Evolutionary conservation across 2,329 filamentous ascomycete species (phyloP), one percentile per base, ranked within the genome.

Genomic region (Clonostachys byssicola): DNA sequence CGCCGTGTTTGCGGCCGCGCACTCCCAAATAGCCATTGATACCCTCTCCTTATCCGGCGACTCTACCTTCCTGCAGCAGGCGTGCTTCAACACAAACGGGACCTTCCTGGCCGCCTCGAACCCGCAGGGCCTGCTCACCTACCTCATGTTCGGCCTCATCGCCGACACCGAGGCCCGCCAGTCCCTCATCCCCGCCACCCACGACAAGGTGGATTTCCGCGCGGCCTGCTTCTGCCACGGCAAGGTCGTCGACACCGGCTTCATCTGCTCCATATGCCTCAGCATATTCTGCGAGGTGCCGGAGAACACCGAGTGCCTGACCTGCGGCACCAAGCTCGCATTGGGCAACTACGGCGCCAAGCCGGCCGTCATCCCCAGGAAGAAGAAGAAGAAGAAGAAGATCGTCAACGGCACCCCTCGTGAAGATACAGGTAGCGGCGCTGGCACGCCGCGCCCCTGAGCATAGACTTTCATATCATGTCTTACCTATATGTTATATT

Each of bases 171-270:
- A 74, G 47, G 74, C 74, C 38, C 71, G 77, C 40, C 63, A 77
- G 42, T 79, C 85, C 49, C 72, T 99, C 40, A 78, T 96, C 40
- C 73, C 86, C 5, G 92, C 94, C 0, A 89, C 88, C 8, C 85
- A 89, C 36, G 88, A 92, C 47, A 85, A 87, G 41, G 91, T 99
- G 40, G 95, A 99, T 68, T 99, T 99, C 64, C 83, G 94, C 40
- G 92, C 95, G n/a, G 94, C 94, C 5, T 99, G 94, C 64, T 99
- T 99, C 71, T 99, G 94, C 64, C 94, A 99, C 68, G 80, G 92
- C 44, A 83, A 82, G 35, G 90, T 97, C 17, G 86, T 99, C 40
- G 90, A 96, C 66, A 83, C 92, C 2, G 94, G 92, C 9, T 99
- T 89, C 63, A 92, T 99, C 36, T 99, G 94, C 73, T 95, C 89